A percentile compares a stretch with the other conserved stretches of the same genome.
Conservation (phyloP, 2,329 filamentous ascomycete species). For the Xylariaceae sp. region DNA sequence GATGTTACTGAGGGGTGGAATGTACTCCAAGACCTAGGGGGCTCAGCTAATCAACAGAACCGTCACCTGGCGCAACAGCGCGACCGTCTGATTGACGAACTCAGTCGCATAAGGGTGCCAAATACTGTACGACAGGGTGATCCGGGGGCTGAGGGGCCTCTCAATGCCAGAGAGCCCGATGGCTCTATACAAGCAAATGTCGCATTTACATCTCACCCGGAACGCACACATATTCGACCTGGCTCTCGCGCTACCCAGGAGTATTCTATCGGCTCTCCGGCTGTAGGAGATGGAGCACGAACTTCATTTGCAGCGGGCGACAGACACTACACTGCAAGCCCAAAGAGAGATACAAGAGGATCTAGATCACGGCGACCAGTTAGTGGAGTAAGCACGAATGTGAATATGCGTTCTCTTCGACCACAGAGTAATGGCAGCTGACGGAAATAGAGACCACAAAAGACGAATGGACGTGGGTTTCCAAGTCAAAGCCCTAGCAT, state of each 20-base stretch:
- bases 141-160: background rate
- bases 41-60: background rate
- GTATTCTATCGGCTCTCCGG: background rate
- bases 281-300: background rate
- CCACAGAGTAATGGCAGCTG: background rate
- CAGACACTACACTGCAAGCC: background rate
- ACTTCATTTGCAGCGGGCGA: background rate
- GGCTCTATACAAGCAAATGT: background rate
- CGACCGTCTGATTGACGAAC: background rate
- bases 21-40: background rate
- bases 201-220: background rate
- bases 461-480: background rate
- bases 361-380: background rate
- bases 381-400: background rate
- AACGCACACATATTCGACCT: background rate
- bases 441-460: background rate
- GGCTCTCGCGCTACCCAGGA: background rate
- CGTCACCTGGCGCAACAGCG: background rate
- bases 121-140: background rate
- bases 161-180: background rate
- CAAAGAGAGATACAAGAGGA: background rate
- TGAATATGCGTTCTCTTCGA: background rate
- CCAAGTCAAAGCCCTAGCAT: background rate
- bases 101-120: background rate
- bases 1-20: background rate